Evolutionary conservation across 345 rosid genomes (phyloP).

Genomic region (Geranium rotundifolium): DNA sequence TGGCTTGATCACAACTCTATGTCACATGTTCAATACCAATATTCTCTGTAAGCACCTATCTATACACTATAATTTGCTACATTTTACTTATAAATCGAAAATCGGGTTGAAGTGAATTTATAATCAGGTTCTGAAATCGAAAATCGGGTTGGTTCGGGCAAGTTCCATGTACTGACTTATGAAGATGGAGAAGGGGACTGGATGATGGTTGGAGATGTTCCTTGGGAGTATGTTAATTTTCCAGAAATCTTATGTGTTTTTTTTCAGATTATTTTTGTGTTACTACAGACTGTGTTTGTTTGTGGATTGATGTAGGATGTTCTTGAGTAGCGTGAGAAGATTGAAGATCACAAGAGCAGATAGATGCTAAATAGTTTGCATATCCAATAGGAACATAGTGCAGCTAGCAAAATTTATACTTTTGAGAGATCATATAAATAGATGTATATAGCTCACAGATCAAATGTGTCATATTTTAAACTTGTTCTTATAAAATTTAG

Average conservation of each 20-base stretch:
- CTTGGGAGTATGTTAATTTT: slow-evolving; percentile 41
- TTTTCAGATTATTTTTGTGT: background rate
- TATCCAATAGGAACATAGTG: no score
- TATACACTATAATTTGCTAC: no score
- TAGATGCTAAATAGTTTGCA: slow-evolving; percentile 12
- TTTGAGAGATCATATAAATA: no score
- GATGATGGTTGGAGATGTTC: slow-evolving; percentile 68
- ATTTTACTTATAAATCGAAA: no score
- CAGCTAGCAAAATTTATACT: no score
- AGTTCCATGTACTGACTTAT: slow-evolving; percentile 31
- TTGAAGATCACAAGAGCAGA: slow-evolving; percentile 37
- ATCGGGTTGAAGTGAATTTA: no score
- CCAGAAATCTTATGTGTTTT: slow-evolving; percentile 25
- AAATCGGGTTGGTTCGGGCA: background rate
- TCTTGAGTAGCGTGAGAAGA: slow-evolving; percentile 36
- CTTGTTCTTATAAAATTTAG: no score
- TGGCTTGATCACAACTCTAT: slow-evolving; percentile 20
- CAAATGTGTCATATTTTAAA: no score
- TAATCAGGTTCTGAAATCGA: slow-evolving; percentile 9
- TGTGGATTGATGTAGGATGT: slow-evolving; percentile 27
- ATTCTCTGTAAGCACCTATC: slow-evolving; percentile 25
- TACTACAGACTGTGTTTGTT: background rate
- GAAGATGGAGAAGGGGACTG: slow-evolving; percentile 56
- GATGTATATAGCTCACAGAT: no score
- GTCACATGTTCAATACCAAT: slow-evolving; percentile 26